Conservation (phyloP, 2,329 filamentous ascomycete genomes). For the Catunica adiposa region DNA sequence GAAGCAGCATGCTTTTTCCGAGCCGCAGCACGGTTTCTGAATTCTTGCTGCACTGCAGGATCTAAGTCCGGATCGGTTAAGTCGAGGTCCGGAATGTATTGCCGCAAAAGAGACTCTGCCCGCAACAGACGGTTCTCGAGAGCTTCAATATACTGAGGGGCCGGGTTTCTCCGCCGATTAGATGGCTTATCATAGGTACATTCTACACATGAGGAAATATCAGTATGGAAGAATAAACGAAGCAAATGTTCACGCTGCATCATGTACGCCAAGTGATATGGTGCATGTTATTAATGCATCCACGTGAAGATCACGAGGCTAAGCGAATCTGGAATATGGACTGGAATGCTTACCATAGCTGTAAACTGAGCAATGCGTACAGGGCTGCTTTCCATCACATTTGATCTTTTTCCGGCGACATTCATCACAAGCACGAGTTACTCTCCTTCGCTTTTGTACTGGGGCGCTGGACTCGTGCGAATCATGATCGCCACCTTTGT, state of each 20-base stretch:
- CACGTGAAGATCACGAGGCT: too few relatives aligned
- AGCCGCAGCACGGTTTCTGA: constrained; percentile 37
- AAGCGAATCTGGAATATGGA: not conserved
- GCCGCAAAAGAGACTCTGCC: constrained; percentile 62
- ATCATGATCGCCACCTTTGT: constrained; percentile 17
- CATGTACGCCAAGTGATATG: too few relatives aligned
- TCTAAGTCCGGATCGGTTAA: constrained; percentile 74
- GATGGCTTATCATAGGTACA: constrained; percentile 94
- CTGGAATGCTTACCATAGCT: constrained; percentile 66
- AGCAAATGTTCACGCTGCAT: too few relatives aligned
- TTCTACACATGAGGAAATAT: constrained; percentile 34
- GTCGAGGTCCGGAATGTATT: constrained; percentile 69
- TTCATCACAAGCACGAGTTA: constrained; percentile 68
- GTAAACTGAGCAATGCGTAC: constrained; percentile 93
- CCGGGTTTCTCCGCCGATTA: constrained; percentile 76
- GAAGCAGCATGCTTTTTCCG: constrained; percentile 22
- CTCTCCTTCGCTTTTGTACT: constrained; percentile 59
- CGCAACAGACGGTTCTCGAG: constrained; percentile 69
- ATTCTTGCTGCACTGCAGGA: constrained; percentile 54
- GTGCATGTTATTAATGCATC: too few relatives aligned
- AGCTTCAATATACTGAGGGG: constrained; percentile 83
- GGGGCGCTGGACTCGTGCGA: constrained; percentile 33
- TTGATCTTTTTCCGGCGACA: constrained; percentile 78
- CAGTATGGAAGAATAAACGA: constrained; percentile 14
- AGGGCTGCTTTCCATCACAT: constrained; percentile 73